Evolutionary conservation across 306 rosid genomes (phyloP), one percentile per base, ranked within the genome.

Genomic region (Gynostemma pentaphyllum): DNA sequence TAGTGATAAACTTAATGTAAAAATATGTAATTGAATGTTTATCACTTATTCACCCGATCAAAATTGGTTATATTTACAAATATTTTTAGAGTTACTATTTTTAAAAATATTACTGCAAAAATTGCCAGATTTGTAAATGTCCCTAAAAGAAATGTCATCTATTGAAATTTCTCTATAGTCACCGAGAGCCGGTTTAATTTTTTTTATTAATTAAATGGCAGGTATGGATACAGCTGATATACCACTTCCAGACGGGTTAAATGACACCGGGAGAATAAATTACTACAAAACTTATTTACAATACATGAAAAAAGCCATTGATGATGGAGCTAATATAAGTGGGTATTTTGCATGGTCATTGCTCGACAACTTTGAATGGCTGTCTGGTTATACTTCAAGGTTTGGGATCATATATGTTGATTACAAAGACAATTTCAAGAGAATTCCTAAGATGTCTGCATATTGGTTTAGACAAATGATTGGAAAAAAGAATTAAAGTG

Each of bases 311-410:
- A 90, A 72, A 54, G 90, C 97, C 14, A 60, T 68, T 1, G 94
- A 87, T 70, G 85, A 83, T 6, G 88, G 94, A 53, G 94, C 90
- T 61, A 87, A 90, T 69, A 85, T 87, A 37, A 16, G 51, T 11
- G 97, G 97, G 30, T 90, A 90, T 63, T 83, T 85, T 21, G 95
- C 97, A 7, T 90, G 97, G 97, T 90, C 97, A 22, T 76, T 87
- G 79, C 84, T 90, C 0, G 97, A 90, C 71, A 90, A 90, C 78
- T 90, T 90, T 26, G 97, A 90, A 68, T 90, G 97, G 97, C 76
- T 81, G 30, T 80, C 62, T 29, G 97, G 97, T 11, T 90, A 87
- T 77, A 85, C 90, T 7, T 90, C 94, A 37, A 85, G 97, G 63
- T 90, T 90, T 55, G 95, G 97, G 27, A 87, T 90, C 37, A 90